Base-by-base conservation (phyloP, 2,329 filamentous ascomycete species). In the Fusarium sp. region DNA sequence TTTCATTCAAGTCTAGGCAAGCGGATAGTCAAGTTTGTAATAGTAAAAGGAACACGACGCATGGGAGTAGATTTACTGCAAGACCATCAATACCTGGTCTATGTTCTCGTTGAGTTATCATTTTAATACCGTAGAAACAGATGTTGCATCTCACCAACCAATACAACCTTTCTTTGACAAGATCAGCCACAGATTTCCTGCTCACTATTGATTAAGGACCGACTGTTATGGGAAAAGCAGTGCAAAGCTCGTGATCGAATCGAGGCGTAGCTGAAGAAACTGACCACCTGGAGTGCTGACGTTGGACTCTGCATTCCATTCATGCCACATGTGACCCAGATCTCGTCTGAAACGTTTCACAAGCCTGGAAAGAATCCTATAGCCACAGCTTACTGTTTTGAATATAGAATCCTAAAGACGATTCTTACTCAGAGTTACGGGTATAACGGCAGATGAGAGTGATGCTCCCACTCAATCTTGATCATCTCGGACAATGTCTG, bases 61-160 rank as follows among this genome's bases (percentile, higher is more conserved):
- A 61, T 70, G 66, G 45, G 45, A 27, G 49, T 62, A 61, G 66
- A 70, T 52, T 70, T 70, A 45, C 39, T 51, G 25, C 33, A 21
- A 31, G 61, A 51, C 56, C 52, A 72, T 49, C 51, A 42, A 72
- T 55, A 21, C 41, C 37, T 60, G 56, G 56, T 27, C 52, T 44
- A 33, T 48, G 64, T 60, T 58, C 64, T 64, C 29, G 54, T 69
- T 65, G 69, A 69, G 64, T 69, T 61, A 60, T 70, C 55, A 31
- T 73, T 72, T 72, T 72, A 72, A 72, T 73, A 72, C 41, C 41
- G 33, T 70, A 70, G 55, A 70, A 65, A 63, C 64, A 63, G 52
- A 59, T 72, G 48, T 52, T 64, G 51, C 46, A 52, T 63, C 54
- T 56, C 54, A 64, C n/a, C 42, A 48, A 56, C 25, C 59, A 64